Evolutionary conservation across 1,284 basidiomycete genomes (phyloP), one percentile per base, ranked within the genome.

Genomic region (Rhodofomes roseus): DNA sequence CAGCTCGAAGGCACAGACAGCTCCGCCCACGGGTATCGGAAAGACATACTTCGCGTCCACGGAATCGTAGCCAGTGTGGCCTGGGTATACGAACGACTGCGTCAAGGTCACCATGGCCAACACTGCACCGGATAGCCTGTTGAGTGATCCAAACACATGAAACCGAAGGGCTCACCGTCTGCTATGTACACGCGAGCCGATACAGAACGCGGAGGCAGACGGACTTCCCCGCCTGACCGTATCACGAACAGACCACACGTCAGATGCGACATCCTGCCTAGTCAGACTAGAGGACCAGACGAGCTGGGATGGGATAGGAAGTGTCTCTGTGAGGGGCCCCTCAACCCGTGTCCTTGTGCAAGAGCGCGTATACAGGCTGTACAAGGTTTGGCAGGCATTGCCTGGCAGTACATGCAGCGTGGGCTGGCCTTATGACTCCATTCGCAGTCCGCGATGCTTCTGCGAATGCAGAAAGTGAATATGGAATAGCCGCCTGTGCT

Each of bases 21-120:
- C 79, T 0, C 77, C 77, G n/a, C 70, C 73, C 0, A 79, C 81
- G 1, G 86, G 86, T 1, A 87, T 76, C 1, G 86, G 85, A 63
- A 88, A 87, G 48, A 79, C 73, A 66, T 86, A 88, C 40, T 79
- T 77, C 8, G 81, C 81, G 52, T 78, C 73, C 43, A 71, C 63
- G 0, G 83, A 27, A 34, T 34, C 4, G n/a, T n/a, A 8, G 29
- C 12, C 81, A 0, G 74, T 58, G 16, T 63, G 59, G 16, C 66
- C 60, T 0, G 72, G 60, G 64, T 86, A 84, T 18, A 57, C 64
- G 66, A 80, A 88, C 0, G 65, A 68, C 60, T 87, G 85, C 0
- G 66, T 66, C n/a, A 88, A 65, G 0, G 75, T 73, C 7, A 86
- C 77, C 20, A 77, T 74, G 0, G 83, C 81, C 9, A 81, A 80